Percentiles rank a stretch among this genome's conserved stretches.
phyloP scores from a whole-genome alignment of 805 yeast species.

The Lipomyces sp. region DNA sequence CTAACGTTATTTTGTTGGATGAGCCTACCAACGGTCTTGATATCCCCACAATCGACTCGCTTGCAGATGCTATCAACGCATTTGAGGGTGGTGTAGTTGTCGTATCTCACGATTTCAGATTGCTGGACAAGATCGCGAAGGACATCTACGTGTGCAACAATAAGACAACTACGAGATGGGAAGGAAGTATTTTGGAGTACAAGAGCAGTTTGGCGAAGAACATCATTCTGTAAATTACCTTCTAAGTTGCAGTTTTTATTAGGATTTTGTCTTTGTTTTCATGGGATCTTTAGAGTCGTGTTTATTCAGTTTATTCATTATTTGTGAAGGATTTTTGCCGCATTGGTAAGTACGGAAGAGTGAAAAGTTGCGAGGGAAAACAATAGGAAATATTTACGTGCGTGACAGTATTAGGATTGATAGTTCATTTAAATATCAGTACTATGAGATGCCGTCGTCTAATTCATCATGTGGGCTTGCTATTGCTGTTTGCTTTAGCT shows the following conservation, averaged over 20 bases:
- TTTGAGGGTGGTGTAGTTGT: conserved; percentile 98
- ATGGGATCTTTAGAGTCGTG: background rate
- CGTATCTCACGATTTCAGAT: conserved; percentile 98
- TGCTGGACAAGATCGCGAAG: conserved; percentile 94
- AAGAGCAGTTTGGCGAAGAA: conserved; percentile 91
- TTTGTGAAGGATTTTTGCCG: too few species aligned
- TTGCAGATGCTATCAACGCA: conserved; percentile 91
- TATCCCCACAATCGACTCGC: conserved; percentile 95
- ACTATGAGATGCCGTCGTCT: background rate
- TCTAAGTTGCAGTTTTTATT: background rate
- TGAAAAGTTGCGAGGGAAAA: background rate
- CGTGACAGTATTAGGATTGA: too few species aligned
- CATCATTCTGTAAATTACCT: conserved; percentile 51
- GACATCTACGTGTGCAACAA: conserved; percentile 95
- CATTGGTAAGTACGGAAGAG: background rate
- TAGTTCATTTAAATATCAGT: too few species aligned
- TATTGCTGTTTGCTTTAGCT: background rate
- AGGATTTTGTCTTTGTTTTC: background rate
- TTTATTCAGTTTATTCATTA: too few species aligned
- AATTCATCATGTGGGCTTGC: background rate
- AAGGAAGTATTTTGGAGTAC: conserved; percentile 83
- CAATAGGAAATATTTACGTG: too few species aligned
- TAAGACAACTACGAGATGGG: conserved; percentile 96
- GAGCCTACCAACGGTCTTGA: conserved; percentile 99
- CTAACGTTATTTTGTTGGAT: conserved; percentile 91